Percentiles rank a stretch among this genome's conserved stretches.
These are phyloP conservation scores for Monosporascus sp. DNA, from an alignment of 2,329 filamentous ascomycete genomes.

Conservation along the genomic window DNA sequence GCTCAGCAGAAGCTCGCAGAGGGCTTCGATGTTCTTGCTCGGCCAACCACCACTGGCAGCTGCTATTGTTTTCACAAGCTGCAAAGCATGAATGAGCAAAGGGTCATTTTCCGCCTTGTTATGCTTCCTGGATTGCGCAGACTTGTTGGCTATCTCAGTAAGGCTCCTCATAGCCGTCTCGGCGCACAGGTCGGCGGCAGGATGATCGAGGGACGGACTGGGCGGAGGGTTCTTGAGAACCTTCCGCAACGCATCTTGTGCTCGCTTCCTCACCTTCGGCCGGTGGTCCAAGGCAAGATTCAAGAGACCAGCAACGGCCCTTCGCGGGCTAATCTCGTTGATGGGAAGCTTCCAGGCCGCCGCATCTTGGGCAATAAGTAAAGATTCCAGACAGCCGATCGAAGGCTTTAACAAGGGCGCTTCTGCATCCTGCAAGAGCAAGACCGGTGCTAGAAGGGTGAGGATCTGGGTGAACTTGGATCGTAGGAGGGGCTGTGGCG, in stretches of 20 bases:
- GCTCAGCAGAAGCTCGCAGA: constrained; percentile 83
- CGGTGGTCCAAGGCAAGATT: constrained; percentile 79
- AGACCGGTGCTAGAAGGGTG: constrained; percentile 74
- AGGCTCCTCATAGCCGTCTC: constrained; percentile 82
- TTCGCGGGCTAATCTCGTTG: constrained; percentile 76
- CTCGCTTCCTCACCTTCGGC: constrained; percentile 90
- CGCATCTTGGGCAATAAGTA: constrained; percentile 83
- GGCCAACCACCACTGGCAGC: constrained; percentile 90
- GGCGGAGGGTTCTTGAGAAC: constrained; percentile 83
- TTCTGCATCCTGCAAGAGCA: constrained; percentile 76
- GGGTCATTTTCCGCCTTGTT: constrained; percentile 70
- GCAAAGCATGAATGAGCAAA: constrained; percentile 82
- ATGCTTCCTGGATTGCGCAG: constrained; percentile 61
- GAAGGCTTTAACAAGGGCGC: constrained; percentile 81
- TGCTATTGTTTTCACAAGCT: constrained; percentile 87
- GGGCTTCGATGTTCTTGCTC: constrained; percentile 85
- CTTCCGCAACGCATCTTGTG: constrained; percentile 80
- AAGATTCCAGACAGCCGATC: constrained; percentile 89
- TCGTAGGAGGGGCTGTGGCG: constrained; percentile 80
- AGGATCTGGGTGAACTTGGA: constrained; percentile 95
- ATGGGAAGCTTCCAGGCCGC: constrained; percentile 83
- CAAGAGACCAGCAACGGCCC: constrained; percentile 81
- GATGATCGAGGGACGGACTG: constrained; percentile 88
- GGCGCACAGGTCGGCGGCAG: constrained; percentile 92
- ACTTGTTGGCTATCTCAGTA: constrained; percentile 64